Evolutionary conservation across 129 eudicot species (phyloP).

Genomic region (Lactuca saligna): DNA sequence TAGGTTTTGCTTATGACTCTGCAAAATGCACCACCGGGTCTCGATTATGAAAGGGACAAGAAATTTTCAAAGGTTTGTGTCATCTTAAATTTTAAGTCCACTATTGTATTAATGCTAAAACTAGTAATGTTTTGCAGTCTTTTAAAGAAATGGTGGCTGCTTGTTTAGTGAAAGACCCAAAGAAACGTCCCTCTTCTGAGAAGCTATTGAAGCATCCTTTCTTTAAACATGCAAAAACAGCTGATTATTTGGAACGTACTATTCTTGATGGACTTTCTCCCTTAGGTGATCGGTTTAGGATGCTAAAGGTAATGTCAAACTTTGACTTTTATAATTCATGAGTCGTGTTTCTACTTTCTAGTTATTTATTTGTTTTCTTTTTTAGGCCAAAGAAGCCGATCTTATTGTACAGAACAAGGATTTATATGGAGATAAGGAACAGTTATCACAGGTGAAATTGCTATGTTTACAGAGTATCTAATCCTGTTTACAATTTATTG

Average conservation of each 20-base stretch:
- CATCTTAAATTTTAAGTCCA: conserved; percentile 1
- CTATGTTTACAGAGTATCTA: background rate
- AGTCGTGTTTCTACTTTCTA: background rate
- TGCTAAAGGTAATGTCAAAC: conserved; percentile 60
- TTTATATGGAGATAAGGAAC: conserved; percentile 77
- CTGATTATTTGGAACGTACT: conserved; percentile 59
- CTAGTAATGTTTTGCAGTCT: conserved; percentile 45
- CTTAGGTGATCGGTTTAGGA: conserved; percentile 81
- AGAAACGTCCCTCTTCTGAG: conserved; percentile 83
- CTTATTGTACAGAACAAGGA: conserved; percentile 72
- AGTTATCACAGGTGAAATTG: conserved; percentile 69
- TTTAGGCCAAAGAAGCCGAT: conserved; percentile 91
- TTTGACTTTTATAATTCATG: conserved; percentile 13
- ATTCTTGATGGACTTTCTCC: conserved; percentile 71
- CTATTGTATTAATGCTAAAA: conserved; percentile 4
- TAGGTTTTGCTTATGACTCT: conserved; percentile 90
- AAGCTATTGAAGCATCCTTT: conserved; percentile 85
- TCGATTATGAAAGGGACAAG: conserved; percentile 91
- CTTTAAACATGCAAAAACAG: conserved; percentile 75
- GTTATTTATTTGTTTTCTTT: conserved; percentile 11
- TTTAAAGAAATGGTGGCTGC: conserved; percentile 88
- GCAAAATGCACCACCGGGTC: conserved; percentile 97
- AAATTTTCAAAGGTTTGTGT: conserved; percentile 79
- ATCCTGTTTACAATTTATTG: background rate
- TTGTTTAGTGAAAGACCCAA: conserved; percentile 95